phyloP scores from a whole-genome alignment of 1,139 yeast species.

The Saccharomycopsis hybrid region DNA sequence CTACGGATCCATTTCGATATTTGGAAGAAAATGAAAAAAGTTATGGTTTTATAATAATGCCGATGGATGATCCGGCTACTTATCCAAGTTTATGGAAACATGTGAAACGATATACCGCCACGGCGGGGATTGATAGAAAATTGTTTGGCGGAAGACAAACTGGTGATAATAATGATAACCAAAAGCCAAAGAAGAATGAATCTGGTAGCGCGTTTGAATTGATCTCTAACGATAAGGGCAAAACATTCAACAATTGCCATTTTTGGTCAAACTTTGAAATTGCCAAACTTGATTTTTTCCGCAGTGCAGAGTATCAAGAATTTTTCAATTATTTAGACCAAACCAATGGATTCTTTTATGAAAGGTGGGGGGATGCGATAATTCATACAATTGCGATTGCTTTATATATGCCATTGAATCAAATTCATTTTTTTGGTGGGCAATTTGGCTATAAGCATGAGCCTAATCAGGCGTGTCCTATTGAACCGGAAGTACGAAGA shows the following conservation, averaged over 20 bases:
- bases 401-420: slow-evolving; percentile 37
- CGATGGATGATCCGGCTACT: slow-evolving; percentile 51
- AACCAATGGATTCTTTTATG: slow-evolving; percentile 54
- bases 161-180: slow-evolving; percentile 26
- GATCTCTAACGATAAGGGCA: slow-evolving; percentile 43
- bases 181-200: slow-evolving; percentile 41
- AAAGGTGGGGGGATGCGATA: slow-evolving; percentile 62
- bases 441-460: slow-evolving; percentile 52
- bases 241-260: slow-evolving; percentile 50
- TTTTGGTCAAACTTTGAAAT: slow-evolving; percentile 56
- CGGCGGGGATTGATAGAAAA: slow-evolving; percentile 23
- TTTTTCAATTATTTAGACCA: slow-evolving; percentile 43
- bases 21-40: slow-evolving; percentile 53
- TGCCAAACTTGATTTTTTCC: slow-evolving; percentile 48
- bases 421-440: slow-evolving; percentile 44
- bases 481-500: slow-evolving; percentile 36
- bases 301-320: slow-evolving; percentile 40
- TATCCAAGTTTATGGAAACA: slow-evolving; percentile 55
- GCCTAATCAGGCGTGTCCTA: slow-evolving; percentile 52
- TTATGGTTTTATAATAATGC: slow-evolving; percentile 64
- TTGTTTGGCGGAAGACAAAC: slow-evolving; percentile 42
- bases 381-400: slow-evolving; percentile 52
- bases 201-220: slow-evolving; percentile 43
- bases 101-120: slow-evolving; percentile 42
- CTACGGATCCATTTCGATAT: slow-evolving; percentile 56